Evolutionary conservation across 805 yeast genomes (phyloP).

Genomic region (Ogataea trehaloabstinens): DNA sequence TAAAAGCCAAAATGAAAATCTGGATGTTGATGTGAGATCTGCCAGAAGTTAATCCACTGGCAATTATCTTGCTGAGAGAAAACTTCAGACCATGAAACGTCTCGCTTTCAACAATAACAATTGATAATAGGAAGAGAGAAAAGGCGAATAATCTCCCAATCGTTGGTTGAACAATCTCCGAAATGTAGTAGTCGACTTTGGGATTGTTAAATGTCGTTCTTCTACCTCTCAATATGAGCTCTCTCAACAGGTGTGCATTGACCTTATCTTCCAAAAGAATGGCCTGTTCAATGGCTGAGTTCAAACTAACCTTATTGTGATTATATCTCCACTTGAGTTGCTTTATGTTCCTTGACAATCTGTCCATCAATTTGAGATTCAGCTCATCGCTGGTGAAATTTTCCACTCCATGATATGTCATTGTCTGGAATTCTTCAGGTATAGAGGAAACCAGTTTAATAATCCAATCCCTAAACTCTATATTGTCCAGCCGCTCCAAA

Average conservation of each 20-base stretch:
- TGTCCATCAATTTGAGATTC: slow-evolving; percentile 44
- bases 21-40: slow-evolving; percentile 21
- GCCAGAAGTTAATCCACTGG: slow-evolving; percentile 23
- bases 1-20: slow-evolving; percentile 41
- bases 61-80: slow-evolving; percentile 55
- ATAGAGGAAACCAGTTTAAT: slow-evolving; percentile 47
- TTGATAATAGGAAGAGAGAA: slow-evolving; percentile 42
- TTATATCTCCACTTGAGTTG: slow-evolving; percentile 48
- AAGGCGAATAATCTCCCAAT: slow-evolving; percentile 43
- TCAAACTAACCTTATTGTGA: slow-evolving; percentile 59
- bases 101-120: slow-evolving; percentile 69
- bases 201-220: slow-evolving; percentile 35
- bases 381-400: slow-evolving; percentile 31
- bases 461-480: slow-evolving; percentile 64
- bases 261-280: slow-evolving; percentile 56
- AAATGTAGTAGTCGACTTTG: slow-evolving; percentile 37
- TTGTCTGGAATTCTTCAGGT: slow-evolving; percentile 34
- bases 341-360: slow-evolving; percentile 51
- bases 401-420: slow-evolving; percentile 25
- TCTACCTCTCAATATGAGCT: slow-evolving; percentile 29
- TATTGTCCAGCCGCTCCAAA: slow-evolving; percentile 44
- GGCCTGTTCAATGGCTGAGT: slow-evolving; percentile 45
- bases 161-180: slow-evolving; percentile 46
- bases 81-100: slow-evolving; percentile 64
- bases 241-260: slow-evolving; percentile 37